A percentile compares a stretch with the other conserved stretches of the same genome.
These are phyloP conservation scores for Physcia stellaris DNA, from an alignment of 495 filamentous ascomycete genomes.

Conservation along the genomic window DNA sequence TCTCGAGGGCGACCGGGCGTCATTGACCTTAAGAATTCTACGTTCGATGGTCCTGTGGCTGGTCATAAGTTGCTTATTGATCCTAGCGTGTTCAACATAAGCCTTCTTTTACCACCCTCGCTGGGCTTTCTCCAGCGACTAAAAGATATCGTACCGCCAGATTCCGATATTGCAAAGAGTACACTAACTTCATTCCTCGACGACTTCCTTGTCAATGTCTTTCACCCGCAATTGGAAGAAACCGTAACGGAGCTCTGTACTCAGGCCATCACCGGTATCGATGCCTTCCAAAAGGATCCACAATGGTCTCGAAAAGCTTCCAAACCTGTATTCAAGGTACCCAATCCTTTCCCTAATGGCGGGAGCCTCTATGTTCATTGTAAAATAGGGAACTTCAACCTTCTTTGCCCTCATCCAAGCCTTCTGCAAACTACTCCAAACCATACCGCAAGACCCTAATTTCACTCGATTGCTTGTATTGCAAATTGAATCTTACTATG, in stretches of 20 bases:
- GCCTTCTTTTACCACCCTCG: slow-evolving; percentile 82
- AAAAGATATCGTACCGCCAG: slow-evolving; percentile 79
- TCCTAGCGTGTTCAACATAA: slow-evolving; percentile 97
- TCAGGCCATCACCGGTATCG: slow-evolving; percentile 63
- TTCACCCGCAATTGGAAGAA: slow-evolving; percentile 91
- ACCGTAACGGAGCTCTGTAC: slow-evolving; percentile 81
- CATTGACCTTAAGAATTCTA: slow-evolving; percentile 17
- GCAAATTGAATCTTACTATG: slow-evolving; percentile 81
- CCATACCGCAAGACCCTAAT: slow-evolving; percentile 91
- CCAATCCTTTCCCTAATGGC: no score
- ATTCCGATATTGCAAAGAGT: slow-evolving; percentile 68
- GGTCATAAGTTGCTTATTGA: slow-evolving; percentile 82
- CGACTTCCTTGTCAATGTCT: slow-evolving; percentile 96
- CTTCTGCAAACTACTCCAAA: slow-evolving; percentile 90
- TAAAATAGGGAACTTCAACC: slow-evolving; percentile 57
- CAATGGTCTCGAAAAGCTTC: slow-evolving; percentile 66
- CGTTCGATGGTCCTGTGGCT: slow-evolving; percentile 43
- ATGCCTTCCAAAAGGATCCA: slow-evolving; percentile 79
- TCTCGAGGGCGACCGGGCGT: slow-evolving; percentile 37
- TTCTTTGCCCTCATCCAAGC: slow-evolving; percentile 78
- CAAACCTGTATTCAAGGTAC: slow-evolving; percentile 70
- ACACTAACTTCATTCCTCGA: slow-evolving; percentile 92
- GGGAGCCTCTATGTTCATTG: background rate
- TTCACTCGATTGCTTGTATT: slow-evolving; percentile 81
- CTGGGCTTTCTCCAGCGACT: slow-evolving; percentile 81